These are phyloP conservation scores for Ascochyta pisi DNA, from an alignment of 2,329 filamentous ascomycete species.

Conservation along the genomic window DNA sequence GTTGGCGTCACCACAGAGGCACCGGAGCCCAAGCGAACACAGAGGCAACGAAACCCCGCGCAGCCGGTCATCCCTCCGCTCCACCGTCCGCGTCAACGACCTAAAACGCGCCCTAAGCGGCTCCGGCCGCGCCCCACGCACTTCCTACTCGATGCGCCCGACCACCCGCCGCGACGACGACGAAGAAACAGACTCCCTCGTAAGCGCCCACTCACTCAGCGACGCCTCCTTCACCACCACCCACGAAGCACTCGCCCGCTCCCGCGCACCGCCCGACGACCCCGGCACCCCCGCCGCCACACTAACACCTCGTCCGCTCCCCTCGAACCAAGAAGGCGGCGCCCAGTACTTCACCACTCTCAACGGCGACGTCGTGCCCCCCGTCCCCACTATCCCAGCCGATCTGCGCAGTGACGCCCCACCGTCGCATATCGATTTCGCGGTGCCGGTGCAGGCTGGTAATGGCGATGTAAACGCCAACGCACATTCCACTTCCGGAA, in stretches of 20 bases:
- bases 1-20: conserved; percentile 36
- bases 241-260: conserved; percentile 20
- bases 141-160: conserved; percentile 38
- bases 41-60: conserved; percentile 34
- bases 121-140: conserved; percentile 38
- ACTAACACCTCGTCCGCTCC: conserved; percentile 28
- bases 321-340: conserved; percentile 17
- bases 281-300: conserved; percentile 33
- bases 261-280: conserved; percentile 16
- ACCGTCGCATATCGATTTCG: conserved; percentile 13
- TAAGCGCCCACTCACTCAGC: conserved; percentile 73
- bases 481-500: too few species aligned
- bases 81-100: conserved; percentile 54
- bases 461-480: conserved; percentile 5
- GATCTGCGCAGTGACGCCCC: conserved; percentile 31
- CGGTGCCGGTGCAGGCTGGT: conserved; percentile 25
- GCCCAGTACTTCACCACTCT: conserved; percentile 12
- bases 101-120: conserved; percentile 55
- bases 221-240: conserved; percentile 61
- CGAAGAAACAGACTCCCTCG: conserved; percentile 69
- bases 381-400: conserved; percentile 45
- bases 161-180: conserved; percentile 32
- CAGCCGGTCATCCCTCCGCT: conserved; percentile 47
- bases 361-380: conserved; percentile 30
- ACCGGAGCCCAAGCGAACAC: conserved; percentile 29